A percentile compares a stretch with the other conserved stretches of the same genome.
Conservation (phyloP, 179 eudicot genomes). For the Heliamphora pulchella region DNA sequence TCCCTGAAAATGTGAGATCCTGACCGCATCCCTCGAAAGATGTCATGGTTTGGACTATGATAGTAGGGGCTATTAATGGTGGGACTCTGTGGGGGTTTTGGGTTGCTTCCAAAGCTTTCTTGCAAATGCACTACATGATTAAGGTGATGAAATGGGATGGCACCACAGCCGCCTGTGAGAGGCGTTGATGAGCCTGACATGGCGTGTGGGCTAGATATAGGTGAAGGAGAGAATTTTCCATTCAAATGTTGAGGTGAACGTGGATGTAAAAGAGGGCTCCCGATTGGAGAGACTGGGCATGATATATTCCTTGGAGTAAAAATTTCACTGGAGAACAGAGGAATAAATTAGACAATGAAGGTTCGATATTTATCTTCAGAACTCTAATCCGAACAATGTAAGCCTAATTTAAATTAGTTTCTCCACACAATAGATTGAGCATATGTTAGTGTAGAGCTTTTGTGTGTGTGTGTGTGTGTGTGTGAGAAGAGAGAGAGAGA, state of each 20-base stretch:
- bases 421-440: too few species aligned
- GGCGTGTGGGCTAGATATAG: slow-evolving; percentile 25
- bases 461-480: too few species aligned
- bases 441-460: too few species aligned
- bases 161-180: slow-evolving; percentile 23
- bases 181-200: slow-evolving; percentile 31
- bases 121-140: slow-evolving; percentile 14
- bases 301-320: slow-evolving; percentile 21
- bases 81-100: slow-evolving; percentile 20
- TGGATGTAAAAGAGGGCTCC: slow-evolving; percentile 24
- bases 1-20: slow-evolving; percentile 22
- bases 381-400: background rate
- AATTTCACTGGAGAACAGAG: slow-evolving; percentile 20
- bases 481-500: too few species aligned
- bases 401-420: background rate
- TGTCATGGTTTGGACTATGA: slow-evolving; percentile 25
- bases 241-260: slow-evolving; percentile 20
- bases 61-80: background rate
- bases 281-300: slow-evolving; percentile 28
- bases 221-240: slow-evolving; percentile 20
- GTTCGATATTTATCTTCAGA: too few species aligned
- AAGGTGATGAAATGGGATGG: slow-evolving; percentile 18
- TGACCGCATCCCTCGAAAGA: slow-evolving; percentile 14
- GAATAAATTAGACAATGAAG: background rate
- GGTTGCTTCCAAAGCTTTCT: slow-evolving; percentile 14